Evolutionary conservation across 768 basidiomycete species (phyloP), one percentile per base, ranked within the genome.

Genomic region (Suillus clintonianus): DNA sequence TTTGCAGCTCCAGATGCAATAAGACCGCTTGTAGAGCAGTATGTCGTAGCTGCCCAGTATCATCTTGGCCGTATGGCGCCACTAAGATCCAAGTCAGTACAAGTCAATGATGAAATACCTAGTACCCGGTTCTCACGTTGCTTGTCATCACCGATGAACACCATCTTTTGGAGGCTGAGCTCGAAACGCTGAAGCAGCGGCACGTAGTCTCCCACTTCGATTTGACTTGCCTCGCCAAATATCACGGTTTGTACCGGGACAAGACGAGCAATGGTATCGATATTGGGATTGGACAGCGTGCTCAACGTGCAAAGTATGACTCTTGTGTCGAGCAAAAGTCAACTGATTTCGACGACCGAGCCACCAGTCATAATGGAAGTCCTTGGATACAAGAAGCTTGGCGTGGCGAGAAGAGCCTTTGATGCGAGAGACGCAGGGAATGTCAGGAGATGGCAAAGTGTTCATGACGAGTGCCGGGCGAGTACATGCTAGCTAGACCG

Each of bases 11-110:
- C n/a, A n/a, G n/a, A n/a, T n/a, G n/a, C n/a, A n/a, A n/a, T n/a
- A n/a, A n/a, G n/a, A n/a, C n/a, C n/a, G n/a, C n/a, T n/a, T n/a
- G n/a, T n/a, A n/a, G n/a, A n/a, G n/a, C n/a, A n/a, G n/a, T n/a
- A n/a, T n/a, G n/a, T 42, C 5, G 42, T 42, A 94, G 79, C n/a
- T 83, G 80, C 58, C 80, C 71, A 41, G 89, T 73, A 22, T 89
- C 83, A 62, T 92, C 92, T 66, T 89, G 84, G 13, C 91, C 92
- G 84, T 81, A 85, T 3, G 92, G 92, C 60, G 92, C 88, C 67
- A 94, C 92, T 94, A 61, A 43, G 5, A 19, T 30, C 36, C 13
- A 3, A 47, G 69, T 61, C 64, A 66, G 45, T 47, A 5, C 6
- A 14, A 15, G 7, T 8, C 34, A 60, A 9, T 27, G 59, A 9